phyloP scores from a whole-genome alignment of 352 stramenopile genomes.

The Pilasporangium apinafurcum region DNA sequence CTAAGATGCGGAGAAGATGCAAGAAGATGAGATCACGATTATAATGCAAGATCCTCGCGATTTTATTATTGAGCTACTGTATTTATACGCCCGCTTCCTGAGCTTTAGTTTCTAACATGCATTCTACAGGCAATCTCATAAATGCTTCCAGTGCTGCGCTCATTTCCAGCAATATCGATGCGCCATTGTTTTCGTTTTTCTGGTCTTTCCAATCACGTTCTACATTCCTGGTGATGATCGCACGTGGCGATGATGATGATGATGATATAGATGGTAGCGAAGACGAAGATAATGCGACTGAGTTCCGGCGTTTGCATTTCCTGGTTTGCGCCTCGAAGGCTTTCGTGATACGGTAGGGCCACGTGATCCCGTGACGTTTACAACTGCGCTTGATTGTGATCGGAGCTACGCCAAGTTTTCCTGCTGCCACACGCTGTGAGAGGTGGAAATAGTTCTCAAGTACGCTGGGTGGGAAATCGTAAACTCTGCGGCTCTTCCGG shows the following conservation, averaged over 20 bases:
- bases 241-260: background rate
- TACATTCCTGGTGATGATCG: too few species aligned
- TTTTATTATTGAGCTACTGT: too few species aligned
- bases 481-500: slow-evolving; percentile 39
- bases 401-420: slow-evolving; percentile 14
- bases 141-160: slow-evolving; percentile 4
- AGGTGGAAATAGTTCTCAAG: slow-evolving; percentile 41
- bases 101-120: slow-evolving; percentile 8
- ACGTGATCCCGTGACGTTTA: slow-evolving; percentile 20
- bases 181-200: too few species aligned
- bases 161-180: background rate
- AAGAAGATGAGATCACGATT: too few species aligned
- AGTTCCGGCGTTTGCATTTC: too few species aligned
- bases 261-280: too few species aligned
- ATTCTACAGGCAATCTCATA: slow-evolving; percentile 2
- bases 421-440: slow-evolving; percentile 27
- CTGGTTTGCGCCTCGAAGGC: slow-evolving; percentile 2
- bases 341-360: slow-evolving; percentile 31
- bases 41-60: too few species aligned
- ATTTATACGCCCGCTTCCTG: too few species aligned
- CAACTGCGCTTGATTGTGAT: slow-evolving; percentile 39
- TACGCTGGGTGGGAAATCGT: slow-evolving; percentile 28
- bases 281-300: too few species aligned
- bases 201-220: too few species aligned
- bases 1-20: too few species aligned